phyloP scores from a whole-genome alignment of 257 asterid species.

The Marsdenia floribunda region DNA sequence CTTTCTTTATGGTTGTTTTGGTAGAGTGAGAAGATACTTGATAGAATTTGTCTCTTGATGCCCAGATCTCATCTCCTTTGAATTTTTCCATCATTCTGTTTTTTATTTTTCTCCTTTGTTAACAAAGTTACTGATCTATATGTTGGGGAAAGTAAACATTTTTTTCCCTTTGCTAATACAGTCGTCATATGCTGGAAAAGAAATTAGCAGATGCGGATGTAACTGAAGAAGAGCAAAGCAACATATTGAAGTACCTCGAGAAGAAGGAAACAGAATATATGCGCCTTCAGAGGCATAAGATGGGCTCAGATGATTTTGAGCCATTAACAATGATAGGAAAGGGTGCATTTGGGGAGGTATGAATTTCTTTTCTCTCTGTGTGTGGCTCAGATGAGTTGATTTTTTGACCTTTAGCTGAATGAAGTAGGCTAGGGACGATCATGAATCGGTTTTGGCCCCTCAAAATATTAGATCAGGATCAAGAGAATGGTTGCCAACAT shows the following conservation, averaged over 20 bases:
- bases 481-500: not conserved
- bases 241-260: slow-evolving; percentile 73
- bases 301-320: slow-evolving; percentile 98
- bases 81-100: not conserved
- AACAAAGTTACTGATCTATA: not conserved
- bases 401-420: not conserved
- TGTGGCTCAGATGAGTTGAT: not conserved
- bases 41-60: not conserved
- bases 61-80: not conserved
- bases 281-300: slow-evolving; percentile 98
- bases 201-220: slow-evolving; percentile 93
- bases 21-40: not conserved
- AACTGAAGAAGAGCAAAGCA: slow-evolving; percentile 83
- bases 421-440: slow-evolving; percentile 1
- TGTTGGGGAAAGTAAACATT: not conserved
- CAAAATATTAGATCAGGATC: not conserved
- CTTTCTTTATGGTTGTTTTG: not conserved
- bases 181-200: slow-evolving; percentile 82
- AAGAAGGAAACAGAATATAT: slow-evolving; percentile 90
- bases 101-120: not conserved
- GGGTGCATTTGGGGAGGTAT: slow-evolving; percentile 98
- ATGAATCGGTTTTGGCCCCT: not conserved
- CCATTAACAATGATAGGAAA: slow-evolving; percentile 90
- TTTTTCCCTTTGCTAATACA: slow-evolving; percentile 27
- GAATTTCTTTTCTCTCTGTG: slow-evolving; percentile 9